Percentiles rank a stretch among this genome's conserved stretches.
These are phyloP conservation scores for Pecoramyces ruminantium DNA, from an alignment of 192 early-diverging fungal species.

Conservation along the genomic window DNA sequence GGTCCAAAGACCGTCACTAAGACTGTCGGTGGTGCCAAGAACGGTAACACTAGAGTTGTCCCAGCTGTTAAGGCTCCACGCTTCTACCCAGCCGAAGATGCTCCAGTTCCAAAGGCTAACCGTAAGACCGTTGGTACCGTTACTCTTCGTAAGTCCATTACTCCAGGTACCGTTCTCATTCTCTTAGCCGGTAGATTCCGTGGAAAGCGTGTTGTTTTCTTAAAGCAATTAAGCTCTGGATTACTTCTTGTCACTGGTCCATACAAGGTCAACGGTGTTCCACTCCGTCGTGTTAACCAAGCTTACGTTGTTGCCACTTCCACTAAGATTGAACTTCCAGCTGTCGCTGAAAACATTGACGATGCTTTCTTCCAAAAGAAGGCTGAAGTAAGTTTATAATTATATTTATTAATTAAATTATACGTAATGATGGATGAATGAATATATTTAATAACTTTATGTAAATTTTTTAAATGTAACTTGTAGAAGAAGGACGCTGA, in stretches of 20 bases:
- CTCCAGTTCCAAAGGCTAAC: slow-evolving; percentile 53
- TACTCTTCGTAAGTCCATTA: slow-evolving; percentile 77
- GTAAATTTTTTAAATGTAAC: too few relatives aligned
- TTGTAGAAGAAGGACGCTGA: slow-evolving; percentile 66
- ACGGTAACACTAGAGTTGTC: slow-evolving; percentile 25
- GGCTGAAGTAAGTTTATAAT: not conserved
- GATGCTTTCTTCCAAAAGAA: slow-evolving; percentile 69
- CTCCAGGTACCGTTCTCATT: slow-evolving; percentile 94
- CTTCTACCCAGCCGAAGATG: slow-evolving; percentile 81
- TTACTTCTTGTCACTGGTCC: slow-evolving; percentile 94
- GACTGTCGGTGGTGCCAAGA: slow-evolving; percentile 64
- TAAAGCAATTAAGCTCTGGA: slow-evolving; percentile 88
- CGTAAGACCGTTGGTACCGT: slow-evolving; percentile 55
- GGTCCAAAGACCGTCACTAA: slow-evolving; percentile 30
- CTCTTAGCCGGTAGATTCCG: slow-evolving; percentile 87
- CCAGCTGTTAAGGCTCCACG: slow-evolving; percentile 1
- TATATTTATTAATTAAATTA: not conserved
- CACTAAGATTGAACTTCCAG: slow-evolving; percentile 86
- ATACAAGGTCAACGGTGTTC: slow-evolving; percentile 97
- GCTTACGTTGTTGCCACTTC: slow-evolving; percentile 99
- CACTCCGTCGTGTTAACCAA: slow-evolving; percentile 94
- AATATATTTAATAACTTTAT: too few relatives aligned
- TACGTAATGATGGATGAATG: too few relatives aligned
- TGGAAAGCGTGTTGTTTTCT: slow-evolving; percentile 96
- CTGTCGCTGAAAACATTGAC: slow-evolving; percentile 65